These are phyloP conservation scores for Chlamydomonas schloesseri DNA, from an alignment of 139 green algal species.

Conservation along the genomic window DNA sequence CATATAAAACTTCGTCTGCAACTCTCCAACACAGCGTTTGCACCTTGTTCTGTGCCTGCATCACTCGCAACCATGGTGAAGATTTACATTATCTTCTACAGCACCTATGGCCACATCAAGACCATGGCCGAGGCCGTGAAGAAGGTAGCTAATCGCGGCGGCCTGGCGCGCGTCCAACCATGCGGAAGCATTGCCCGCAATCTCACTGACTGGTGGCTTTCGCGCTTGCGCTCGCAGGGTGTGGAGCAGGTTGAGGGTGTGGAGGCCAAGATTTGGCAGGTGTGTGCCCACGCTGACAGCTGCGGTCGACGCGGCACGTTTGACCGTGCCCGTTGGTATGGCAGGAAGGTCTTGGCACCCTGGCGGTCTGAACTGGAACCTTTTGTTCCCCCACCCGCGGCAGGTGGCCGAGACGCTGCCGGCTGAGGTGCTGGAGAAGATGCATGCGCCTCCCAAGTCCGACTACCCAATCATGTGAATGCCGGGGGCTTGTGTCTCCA, in stretches of 20 bases:
- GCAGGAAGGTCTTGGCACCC: too few species aligned
- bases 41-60: too few species aligned
- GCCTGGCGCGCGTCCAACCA: too few species aligned
- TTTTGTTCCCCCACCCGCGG: too few species aligned
- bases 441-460: constrained; percentile 80
- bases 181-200: too few species aligned
- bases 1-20: too few species aligned
- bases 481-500: too few species aligned
- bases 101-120: constrained; percentile 40
- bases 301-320: neutral
- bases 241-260: constrained; percentile 74
- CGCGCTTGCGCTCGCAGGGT: constrained; percentile 50
- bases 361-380: too few species aligned
- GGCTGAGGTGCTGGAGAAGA: constrained; percentile 63
- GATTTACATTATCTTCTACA: constrained; percentile 47
- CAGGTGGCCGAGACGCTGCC: constrained; percentile 84
- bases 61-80: neutral
- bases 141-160: neutral
- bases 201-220: neutral
- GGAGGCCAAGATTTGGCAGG: constrained; percentile 74
- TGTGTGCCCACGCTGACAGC: constrained; percentile 12
- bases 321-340: too few species aligned
- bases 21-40: too few species aligned
- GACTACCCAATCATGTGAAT: constrained; percentile 69
- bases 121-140: constrained; percentile 36